A percentile compares a stretch with the other conserved stretches of the same genome.
These are phyloP conservation scores for Penicillium polonicum DNA, from an alignment of 2,329 filamentous ascomycete genomes.

Conservation along the genomic window DNA sequence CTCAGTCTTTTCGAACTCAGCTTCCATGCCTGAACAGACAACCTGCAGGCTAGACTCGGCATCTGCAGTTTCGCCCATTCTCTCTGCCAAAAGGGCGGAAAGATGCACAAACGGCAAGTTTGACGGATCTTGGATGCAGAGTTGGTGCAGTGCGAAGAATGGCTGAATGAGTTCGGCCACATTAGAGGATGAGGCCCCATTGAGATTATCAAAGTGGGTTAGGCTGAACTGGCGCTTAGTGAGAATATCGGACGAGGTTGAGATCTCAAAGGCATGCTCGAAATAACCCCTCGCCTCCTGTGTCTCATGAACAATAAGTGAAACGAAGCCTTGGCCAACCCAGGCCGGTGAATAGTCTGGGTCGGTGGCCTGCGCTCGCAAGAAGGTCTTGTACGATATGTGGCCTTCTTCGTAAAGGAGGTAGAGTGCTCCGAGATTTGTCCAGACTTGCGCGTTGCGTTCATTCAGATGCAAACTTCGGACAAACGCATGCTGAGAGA, in stretches of 20 bases:
- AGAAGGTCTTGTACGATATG: conserved; percentile 87
- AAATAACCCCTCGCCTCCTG: conserved; percentile 82
- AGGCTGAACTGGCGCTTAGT: conserved; percentile 76
- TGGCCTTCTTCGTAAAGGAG: conserved; percentile 78
- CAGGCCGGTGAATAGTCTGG: conserved; percentile 92
- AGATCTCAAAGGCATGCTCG: conserved; percentile 91
- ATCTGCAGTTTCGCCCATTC: conserved; percentile 65
- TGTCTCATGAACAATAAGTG: conserved; percentile 69
- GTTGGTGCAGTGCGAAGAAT: conserved; percentile 81
- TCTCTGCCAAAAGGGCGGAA: conserved; percentile 75
- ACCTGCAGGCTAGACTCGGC: conserved; percentile 64
- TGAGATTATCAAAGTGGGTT: conserved; percentile 78
- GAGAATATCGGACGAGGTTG: conserved; percentile 70
- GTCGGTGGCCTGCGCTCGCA: conserved; percentile 86
- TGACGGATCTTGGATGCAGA: conserved; percentile 67
- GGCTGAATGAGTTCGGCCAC: conserved; percentile 72
- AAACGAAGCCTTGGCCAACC: conserved; percentile 88
- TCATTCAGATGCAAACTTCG: conserved; percentile 92
- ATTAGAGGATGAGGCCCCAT: conserved; percentile 53
- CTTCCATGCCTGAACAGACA: conserved; percentile 70
- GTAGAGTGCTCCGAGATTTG: conserved; percentile 84
- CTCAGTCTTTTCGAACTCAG: conserved; percentile 81
- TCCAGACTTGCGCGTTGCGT: conserved; percentile 79
- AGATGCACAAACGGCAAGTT: conserved; percentile 76
- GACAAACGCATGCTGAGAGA: conserved; percentile 91